phyloP scores from a whole-genome alignment of 192 early-diverging fungal species.

The Rhizophagus clarus region DNA sequence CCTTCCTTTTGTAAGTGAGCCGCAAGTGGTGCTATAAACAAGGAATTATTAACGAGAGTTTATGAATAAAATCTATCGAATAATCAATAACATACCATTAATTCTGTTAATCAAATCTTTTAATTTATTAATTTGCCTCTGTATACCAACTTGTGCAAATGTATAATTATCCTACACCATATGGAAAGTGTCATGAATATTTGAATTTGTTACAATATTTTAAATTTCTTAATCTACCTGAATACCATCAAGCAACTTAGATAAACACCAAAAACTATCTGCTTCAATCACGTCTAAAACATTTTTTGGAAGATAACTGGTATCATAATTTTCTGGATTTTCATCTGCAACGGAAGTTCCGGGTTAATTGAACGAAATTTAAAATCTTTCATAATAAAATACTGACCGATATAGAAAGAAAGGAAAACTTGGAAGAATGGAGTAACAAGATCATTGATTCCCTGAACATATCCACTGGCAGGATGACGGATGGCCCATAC shows the following conservation, averaged over 20 bases:
- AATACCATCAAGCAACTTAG: constrained; percentile 94
- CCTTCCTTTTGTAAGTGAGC: constrained; percentile 84
- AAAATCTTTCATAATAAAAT: not conserved
- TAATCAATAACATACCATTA: constrained; percentile 61
- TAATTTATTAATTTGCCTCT: constrained; percentile 84
- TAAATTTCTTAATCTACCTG: constrained; percentile 56
- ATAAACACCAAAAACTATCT: constrained; percentile 97
- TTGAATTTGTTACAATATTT: not conserved
- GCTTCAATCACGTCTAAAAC: constrained; percentile 81
- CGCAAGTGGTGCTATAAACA: constrained; percentile 66
- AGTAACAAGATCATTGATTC: constrained; percentile 97
- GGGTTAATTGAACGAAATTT: not conserved
- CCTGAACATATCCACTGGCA: constrained; percentile 98
- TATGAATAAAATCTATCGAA: not conserved
- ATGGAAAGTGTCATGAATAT: not conserved
- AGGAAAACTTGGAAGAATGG: constrained; percentile 96
- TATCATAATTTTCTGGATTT: constrained; percentile 59
- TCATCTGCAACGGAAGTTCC: constrained; percentile 39
- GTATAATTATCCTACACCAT: constrained; percentile 89
- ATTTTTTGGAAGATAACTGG: constrained; percentile 49
- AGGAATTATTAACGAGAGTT: not conserved
- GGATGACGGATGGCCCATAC: constrained; percentile 98
- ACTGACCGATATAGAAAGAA: constrained; percentile 62
- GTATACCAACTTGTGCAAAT: constrained; percentile 94
- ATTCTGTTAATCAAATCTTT: constrained; percentile 92